A percentile compares a stretch with the other conserved stretches of the same genome.
These are phyloP conservation scores for Kodamaea leandrae DNA, from an alignment of 805 yeast genomes.

Conservation along the genomic window DNA sequence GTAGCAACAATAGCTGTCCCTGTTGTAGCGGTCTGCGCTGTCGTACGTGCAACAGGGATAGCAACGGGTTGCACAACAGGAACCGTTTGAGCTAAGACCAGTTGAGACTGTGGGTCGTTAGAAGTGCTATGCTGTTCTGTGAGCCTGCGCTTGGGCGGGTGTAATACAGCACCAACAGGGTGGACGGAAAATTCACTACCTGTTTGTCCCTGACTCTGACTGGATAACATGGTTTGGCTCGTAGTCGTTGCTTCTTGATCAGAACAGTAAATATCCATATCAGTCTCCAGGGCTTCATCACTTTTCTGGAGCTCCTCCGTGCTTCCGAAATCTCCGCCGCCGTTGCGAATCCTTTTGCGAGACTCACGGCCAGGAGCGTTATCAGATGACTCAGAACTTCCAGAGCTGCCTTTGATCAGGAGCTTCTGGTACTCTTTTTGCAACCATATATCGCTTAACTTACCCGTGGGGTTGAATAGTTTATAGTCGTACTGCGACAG, in stretches of 20 bases:
- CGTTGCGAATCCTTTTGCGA: conserved; percentile 21
- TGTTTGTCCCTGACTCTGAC: conserved; percentile 2
- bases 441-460: conserved; percentile 32
- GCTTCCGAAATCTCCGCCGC: conserved; percentile 13
- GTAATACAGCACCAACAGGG: conserved; percentile 3
- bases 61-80: conserved; percentile 1
- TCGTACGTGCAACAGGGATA: background rate
- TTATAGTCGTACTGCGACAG: conserved; percentile 32
- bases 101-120: background rate
- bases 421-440: conserved; percentile 28
- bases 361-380: conserved; percentile 19
- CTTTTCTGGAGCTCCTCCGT: conserved; percentile 6
- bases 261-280: conserved; percentile 6
- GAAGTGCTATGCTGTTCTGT: conserved; percentile 1
- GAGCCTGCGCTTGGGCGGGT: conserved; percentile 9
- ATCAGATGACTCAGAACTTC: conserved; percentile 1
- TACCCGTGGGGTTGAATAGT: conserved; percentile 28
- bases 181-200: background rate
- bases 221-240: background rate
- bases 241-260: conserved; percentile 3
- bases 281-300: conserved; percentile 7
- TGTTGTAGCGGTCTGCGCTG: background rate
- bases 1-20: conserved; percentile 1
- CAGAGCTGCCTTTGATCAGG: conserved; percentile 15
- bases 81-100: background rate